Base-by-base conservation (phyloP, 2,329 filamentous ascomycete species). In the Tolypocladium tropicale region DNA sequence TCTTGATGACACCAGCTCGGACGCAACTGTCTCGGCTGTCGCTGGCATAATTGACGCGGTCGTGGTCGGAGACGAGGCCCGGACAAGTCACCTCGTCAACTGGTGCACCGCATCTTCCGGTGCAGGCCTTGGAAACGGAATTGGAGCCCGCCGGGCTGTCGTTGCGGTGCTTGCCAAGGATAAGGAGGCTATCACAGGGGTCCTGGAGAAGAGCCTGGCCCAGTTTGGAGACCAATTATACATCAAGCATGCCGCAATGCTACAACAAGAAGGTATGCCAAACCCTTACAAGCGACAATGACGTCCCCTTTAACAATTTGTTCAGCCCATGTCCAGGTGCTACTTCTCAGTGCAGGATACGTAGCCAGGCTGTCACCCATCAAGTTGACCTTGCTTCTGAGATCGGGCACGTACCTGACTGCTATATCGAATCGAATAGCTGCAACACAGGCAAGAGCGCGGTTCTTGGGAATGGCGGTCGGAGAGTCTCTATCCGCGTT, bases 141-240 rank as follows among this genome's bases (percentile, higher is more conserved):
- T 84, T n/a, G 80, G 79, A 6, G 82, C 90, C 53, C 80, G 88
- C 39, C 81, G 89, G 59, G 85, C 86, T 21, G 78, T 84, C 11
- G 60, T 90, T 43, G 80, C 81, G 30, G 78, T 78, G 10, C 67
- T 89, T 23, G 75, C 78, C 12, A 69, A 78, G 41, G 75, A 78
- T 51, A 79, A 73, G 57, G 76, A 77, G 1, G 72, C 71, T 23
- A 71, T 90, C 2, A 72, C 77, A 6, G 73, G 68, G 0, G 73
- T 89, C 37, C 68, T 93, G 56, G 83, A 91, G 63, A 89, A 84
- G 65, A 82, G 79, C 52, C 74, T 96, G 52, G 76, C 76, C 41
- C 82, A 87, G 52, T 96, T 97, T 68, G 89, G 90, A 1, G 92
- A 96, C 63, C 83, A 88, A 53, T 75, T 97, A 12, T 95, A 91